These are phyloP conservation scores for Kluyveromyces siamensis DNA, from an alignment of 805 yeast species.

Conservation along the genomic window DNA sequence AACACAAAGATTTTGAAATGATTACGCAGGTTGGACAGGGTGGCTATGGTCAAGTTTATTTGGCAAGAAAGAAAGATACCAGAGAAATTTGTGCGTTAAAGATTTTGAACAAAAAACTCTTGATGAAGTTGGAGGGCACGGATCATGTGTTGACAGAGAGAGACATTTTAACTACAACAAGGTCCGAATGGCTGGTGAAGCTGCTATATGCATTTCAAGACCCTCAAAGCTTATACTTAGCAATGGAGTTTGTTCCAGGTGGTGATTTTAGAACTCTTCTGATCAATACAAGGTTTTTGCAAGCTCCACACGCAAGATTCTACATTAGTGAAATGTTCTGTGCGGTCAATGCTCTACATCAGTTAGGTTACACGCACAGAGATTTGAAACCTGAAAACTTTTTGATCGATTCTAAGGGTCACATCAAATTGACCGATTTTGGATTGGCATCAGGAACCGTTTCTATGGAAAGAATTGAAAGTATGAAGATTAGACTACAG, in stretches of 20 bases:
- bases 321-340: conserved; percentile 95
- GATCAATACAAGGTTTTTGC: conserved; percentile 85
- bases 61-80: conserved; percentile 90
- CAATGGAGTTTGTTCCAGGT: conserved; percentile 99
- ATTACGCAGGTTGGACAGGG: conserved; percentile 99
- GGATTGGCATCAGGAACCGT: conserved; percentile 97
- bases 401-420: conserved; percentile 82
- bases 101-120: conserved; percentile 75
- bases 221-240: conserved; percentile 76
- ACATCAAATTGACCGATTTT: conserved; percentile 88
- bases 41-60: conserved; percentile 97
- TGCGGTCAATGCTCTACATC: conserved; percentile 87
- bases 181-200: conserved; percentile 94
- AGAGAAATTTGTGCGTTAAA: conserved; percentile 93
- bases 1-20: conserved; percentile 90
- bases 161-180: conserved; percentile 90
- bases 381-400: conserved; percentile 95
- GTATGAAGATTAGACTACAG: conserved; percentile 66
- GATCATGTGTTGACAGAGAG: conserved; percentile 94
- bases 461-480: conserved; percentile 84
- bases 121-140: conserved; percentile 87
- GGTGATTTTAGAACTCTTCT: conserved; percentile 95
- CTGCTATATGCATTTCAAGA: conserved; percentile 93
- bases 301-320: conserved; percentile 93
- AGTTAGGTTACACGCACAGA: conserved; percentile 92